Evolutionary conservation across 495 filamentous ascomycete species (phyloP), one percentile per base, ranked within the genome.

Genomic region (Aspergillus baeticus): DNA sequence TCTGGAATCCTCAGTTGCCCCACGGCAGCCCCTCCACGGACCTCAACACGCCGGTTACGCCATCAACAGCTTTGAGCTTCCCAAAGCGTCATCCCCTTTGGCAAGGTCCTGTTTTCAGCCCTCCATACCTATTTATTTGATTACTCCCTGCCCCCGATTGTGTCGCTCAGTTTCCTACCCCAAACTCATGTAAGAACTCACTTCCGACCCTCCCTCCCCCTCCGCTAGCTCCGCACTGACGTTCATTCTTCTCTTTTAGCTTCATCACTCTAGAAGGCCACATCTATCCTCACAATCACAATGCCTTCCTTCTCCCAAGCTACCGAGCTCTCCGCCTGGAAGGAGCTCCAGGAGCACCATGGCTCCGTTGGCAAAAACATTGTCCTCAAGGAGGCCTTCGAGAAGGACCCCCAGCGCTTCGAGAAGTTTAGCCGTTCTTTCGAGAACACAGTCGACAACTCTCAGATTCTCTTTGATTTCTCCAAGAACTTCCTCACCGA

Each of bases 401-500:
- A 87, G 69, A 84, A 90, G 67, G 92, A 98, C 70, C 87, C 91
- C 36, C 62, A 85, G 66, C 91, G 95, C 60, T 98, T 97, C 80
- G 68, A 89, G 66, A 96, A 93, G 78, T 89, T 96, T 76, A 88
- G 85, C 70, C 88, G 85, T 65, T 88, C 80, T 63, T 95, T 98
- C 77, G 71, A 81, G 42, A 95, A 96, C 72, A 78, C 81, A 33
- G 85, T 84, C 26, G 89, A 92, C 69, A 82, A 82, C 64, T 78
- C 82, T 34, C 90, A 97, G 58, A 93, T 91, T 68, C 82, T 98
- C 34, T 98, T 98, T 71, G 94, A 98, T 75, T 98, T 96, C 82
- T 92, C 88, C 77, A 98, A 98, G 85, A 98, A 98, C 81, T 91
- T 98, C 73, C 73, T 98, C 55, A 96, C 87, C 57, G 90, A 96